Evolutionary conservation across 805 yeast species (phyloP).

Genomic region (Suhomyces sp.): DNA sequence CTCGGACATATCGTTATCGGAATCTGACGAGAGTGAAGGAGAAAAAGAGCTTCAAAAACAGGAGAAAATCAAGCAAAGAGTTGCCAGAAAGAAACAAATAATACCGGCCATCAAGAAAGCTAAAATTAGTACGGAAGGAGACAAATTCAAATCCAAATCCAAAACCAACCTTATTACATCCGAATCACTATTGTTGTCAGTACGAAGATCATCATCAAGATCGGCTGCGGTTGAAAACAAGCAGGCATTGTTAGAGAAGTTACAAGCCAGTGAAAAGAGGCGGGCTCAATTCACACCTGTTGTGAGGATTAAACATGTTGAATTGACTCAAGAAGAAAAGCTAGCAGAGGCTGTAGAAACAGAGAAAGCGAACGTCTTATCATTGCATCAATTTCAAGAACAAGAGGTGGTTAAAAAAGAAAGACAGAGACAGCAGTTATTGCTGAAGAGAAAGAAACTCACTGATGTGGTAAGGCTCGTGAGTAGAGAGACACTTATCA

Average conservation of each 20-base stretch:
- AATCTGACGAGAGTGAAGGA: slow-evolving; percentile 65
- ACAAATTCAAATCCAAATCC: slow-evolving; percentile 31
- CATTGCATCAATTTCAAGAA: slow-evolving; percentile 75
- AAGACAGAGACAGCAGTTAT: slow-evolving; percentile 68
- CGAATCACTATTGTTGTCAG: slow-evolving; percentile 48
- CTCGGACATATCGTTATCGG: slow-evolving; percentile 50
- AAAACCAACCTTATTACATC: slow-evolving; percentile 35
- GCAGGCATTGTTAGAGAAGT: slow-evolving; percentile 67
- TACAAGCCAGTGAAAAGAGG: slow-evolving; percentile 66
- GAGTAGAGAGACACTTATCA: slow-evolving; percentile 48
- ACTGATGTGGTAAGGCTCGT: slow-evolving; percentile 54
- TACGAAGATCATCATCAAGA: slow-evolving; percentile 74
- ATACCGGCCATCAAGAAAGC: slow-evolving; percentile 35
- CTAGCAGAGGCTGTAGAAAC: slow-evolving; percentile 84
- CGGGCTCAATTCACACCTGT: slow-evolving; percentile 47
- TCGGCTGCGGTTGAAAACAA: slow-evolving; percentile 74
- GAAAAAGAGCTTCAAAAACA: slow-evolving; percentile 57
- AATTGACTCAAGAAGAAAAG: slow-evolving; percentile 69
- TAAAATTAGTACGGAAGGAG: slow-evolving; percentile 14
- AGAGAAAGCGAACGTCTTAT: slow-evolving; percentile 68
- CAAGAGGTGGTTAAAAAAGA: slow-evolving; percentile 81
- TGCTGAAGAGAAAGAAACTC: slow-evolving; percentile 61
- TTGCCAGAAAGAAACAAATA: slow-evolving; percentile 19
- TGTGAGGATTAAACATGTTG: slow-evolving; percentile 38
- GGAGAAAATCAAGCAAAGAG: slow-evolving; percentile 35